Percentiles rank a stretch among this genome's conserved stretches.
Evolutionary conservation across 75 land plant species (phyloP).

Genomic region (Picea glauca): DNA sequence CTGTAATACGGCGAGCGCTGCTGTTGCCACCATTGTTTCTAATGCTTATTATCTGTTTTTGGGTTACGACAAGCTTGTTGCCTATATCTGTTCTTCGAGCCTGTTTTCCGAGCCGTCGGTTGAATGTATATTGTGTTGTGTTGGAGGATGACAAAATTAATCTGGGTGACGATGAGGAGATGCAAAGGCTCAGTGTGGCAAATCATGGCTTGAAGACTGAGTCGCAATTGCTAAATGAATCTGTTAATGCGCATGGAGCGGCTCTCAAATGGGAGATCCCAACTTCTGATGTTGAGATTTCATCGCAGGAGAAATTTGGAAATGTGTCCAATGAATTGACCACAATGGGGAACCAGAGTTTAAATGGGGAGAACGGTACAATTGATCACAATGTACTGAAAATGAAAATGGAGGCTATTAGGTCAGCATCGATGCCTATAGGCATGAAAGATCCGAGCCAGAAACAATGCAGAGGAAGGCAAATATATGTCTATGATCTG

Average conservation of each 20-base stretch:
- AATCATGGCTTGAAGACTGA: no score
- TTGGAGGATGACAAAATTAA: no score
- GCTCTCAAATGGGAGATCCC: no score
- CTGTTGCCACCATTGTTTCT: not conserved
- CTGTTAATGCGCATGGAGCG: no score
- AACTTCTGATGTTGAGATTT: no score
- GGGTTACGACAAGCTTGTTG: not conserved
- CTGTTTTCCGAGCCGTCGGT: not conserved
- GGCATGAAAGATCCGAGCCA: not conserved
- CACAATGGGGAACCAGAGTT: no score
- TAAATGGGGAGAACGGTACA: not conserved
- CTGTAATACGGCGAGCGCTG: not conserved
- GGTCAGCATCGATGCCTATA: not conserved
- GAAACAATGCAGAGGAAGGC: not conserved
- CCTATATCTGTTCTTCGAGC: not conserved
- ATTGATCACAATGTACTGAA: not conserved
- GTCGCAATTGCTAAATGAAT: not conserved
- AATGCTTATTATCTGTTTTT: not conserved
- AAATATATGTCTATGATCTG: constrained; percentile 18
- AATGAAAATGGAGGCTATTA: not conserved
- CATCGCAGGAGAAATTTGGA: not conserved
- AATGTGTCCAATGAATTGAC: not conserved
- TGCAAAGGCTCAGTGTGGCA: not conserved
- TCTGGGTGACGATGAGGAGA: not conserved
- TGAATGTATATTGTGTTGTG: not conserved